Base-by-base conservation (phyloP, 192 early-diverging fungal species). In the Linnemannia schmuckeri region DNA sequence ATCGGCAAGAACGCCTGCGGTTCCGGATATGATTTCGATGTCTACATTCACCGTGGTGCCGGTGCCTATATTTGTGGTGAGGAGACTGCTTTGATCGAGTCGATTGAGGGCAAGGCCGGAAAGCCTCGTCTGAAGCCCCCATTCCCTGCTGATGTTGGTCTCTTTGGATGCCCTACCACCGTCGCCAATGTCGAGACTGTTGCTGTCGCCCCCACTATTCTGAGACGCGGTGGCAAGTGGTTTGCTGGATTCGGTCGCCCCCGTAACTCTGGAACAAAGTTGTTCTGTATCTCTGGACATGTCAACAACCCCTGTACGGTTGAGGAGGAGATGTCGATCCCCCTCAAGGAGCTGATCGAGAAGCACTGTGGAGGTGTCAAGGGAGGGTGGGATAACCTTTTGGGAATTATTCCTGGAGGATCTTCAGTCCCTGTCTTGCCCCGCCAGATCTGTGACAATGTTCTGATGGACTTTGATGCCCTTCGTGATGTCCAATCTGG, bases 51-150 rank as follows among this genome's bases (percentile, higher is more conserved):
- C 90, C 97, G 97, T 75, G 98, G 98, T 68, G 98, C 97, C 33
- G 98, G 97, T 77, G 98, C 97, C 15, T 99, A 98, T 88, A 98
- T 99, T 85, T 99, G 98, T 87, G 98, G 98, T 72, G 98, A 99
- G 88, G 98, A 99, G 87, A 96, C 96, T 18, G 93, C 94, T 47
- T 92, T 96, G 74, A 96, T 96, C 75, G 96, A 96, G 89, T 96
- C 95, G 20, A 90, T 96, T 33, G 98, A 99, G 90, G 98, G 98
- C 76, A 98, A 98, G 92, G 96, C 96, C 86, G 98, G 98, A n/a
- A 99, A 99, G 93, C 98, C 98, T 33, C 94, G 98, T 78, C 85
- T 99, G 83, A 99, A 99, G 96, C 98, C 98, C 61, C 98, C 98
- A 72, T 99, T 99, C 94, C 98, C 98, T 42, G 98, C 98, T 79